phyloP scores from a whole-genome alignment of 2,329 filamentous ascomycete species.

The Colletotrichum liaoningense region DNA sequence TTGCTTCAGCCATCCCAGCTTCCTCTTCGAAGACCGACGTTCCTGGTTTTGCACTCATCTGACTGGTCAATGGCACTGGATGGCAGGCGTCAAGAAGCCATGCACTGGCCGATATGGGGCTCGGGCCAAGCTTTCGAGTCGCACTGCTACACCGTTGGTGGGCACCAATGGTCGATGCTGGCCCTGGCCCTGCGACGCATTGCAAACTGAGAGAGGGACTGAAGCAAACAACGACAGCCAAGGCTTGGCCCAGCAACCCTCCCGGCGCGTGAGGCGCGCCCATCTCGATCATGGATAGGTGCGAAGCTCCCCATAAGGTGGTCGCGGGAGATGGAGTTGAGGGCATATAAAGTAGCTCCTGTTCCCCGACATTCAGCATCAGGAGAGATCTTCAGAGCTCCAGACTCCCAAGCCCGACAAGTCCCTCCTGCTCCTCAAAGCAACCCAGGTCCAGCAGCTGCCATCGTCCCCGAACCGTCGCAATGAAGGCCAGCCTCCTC shows the following conservation, averaged over 20 bases:
- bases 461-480: background rate
- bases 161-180: background rate
- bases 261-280: background rate
- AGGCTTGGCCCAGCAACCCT: conserved; percentile 9
- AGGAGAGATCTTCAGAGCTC: conserved; percentile 21
- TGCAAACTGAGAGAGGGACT: conserved; percentile 5
- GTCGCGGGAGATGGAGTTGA: background rate
- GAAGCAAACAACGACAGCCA: conserved; percentile 8
- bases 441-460: conserved; percentile 8
- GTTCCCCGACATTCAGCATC: background rate
- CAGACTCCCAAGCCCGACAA: conserved; percentile 15
- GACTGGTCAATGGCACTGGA: background rate
- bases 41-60: background rate
- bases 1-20: conserved; percentile 10
- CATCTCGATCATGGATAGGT: background rate
- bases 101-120: conserved; percentile 8
- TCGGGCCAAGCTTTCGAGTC: background rate
- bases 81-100: conserved; percentile 1
- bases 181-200: conserved; percentile 13
- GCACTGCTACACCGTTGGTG: background rate
- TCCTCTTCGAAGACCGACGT: background rate
- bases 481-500: conserved; percentile 34
- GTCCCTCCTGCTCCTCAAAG: background rate
- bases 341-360: conserved; percentile 15
- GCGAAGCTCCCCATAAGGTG: background rate